phyloP scores from a whole-genome alignment of 257 asterid species.

The Pogostemon cablin region DNA sequence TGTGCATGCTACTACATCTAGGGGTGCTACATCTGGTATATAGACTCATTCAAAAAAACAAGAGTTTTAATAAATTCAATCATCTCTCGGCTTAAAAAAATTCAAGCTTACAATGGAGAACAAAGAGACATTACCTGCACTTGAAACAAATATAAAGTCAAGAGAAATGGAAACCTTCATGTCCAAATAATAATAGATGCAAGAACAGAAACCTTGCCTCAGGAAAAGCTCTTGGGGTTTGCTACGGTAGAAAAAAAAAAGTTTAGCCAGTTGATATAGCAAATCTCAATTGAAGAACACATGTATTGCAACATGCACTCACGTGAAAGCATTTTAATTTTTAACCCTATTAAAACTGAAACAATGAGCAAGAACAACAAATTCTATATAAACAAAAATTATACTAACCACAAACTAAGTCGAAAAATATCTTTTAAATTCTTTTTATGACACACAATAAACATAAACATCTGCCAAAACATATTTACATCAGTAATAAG shows the following conservation, averaged over 20 bases:
- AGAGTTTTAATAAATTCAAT: too few relatives aligned
- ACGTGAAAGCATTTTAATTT: slow-evolving; percentile 83
- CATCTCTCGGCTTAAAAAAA: too few relatives aligned
- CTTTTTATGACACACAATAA: too few relatives aligned
- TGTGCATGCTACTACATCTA: too few relatives aligned
- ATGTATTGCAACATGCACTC: slow-evolving; percentile 19
- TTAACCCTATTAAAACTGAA: slow-evolving; percentile 27
- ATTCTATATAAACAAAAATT: background rate
- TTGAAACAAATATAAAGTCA: background rate
- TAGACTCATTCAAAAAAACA: too few relatives aligned
- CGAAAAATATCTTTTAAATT: too few relatives aligned
- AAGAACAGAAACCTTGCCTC: slow-evolving; percentile 48
- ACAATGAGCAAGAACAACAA: slow-evolving; percentile 3
- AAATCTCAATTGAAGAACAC: slow-evolving; percentile 14
- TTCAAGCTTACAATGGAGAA: background rate
- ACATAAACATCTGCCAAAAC: too few relatives aligned
- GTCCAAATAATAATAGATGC: background rate
- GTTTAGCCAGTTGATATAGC: slow-evolving; percentile 28
- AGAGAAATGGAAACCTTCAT: background rate
- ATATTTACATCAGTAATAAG: too few relatives aligned
- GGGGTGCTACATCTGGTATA: too few relatives aligned
- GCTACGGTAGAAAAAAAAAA: slow-evolving; percentile 46
- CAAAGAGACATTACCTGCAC: background rate
- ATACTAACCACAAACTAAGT: background rate
- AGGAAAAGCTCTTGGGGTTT: slow-evolving; percentile 80